These are phyloP conservation scores for Solanum chiquidenum DNA, from an alignment of 257 asterid genomes.

Conservation along the genomic window DNA sequence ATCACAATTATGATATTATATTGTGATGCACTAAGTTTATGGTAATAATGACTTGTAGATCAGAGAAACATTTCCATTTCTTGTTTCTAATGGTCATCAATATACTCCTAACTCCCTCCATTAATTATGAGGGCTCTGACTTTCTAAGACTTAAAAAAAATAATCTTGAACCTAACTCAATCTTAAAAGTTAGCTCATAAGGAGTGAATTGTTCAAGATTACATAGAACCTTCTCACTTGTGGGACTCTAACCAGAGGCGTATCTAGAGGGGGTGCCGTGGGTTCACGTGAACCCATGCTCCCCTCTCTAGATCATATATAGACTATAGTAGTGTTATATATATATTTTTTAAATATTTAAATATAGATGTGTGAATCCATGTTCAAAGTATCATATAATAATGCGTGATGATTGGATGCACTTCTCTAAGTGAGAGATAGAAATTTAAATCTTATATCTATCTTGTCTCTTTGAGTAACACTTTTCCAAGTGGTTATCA, in stretches of 20 bases:
- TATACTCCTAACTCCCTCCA: neutral
- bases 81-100: neutral
- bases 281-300: too few relatives aligned
- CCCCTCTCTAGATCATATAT: too few relatives aligned
- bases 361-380: too few relatives aligned
- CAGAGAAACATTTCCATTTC: neutral
- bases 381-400: too few relatives aligned
- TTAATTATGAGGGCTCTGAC: neutral
- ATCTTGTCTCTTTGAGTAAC: too few relatives aligned
- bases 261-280: too few relatives aligned
- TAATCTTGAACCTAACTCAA: neutral
- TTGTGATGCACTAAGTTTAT: neutral
- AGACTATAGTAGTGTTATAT: too few relatives aligned
- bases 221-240: neutral
- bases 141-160: neutral
- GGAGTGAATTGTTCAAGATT: neutral
- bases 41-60: neutral
- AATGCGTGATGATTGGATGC: too few relatives aligned
- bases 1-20: neutral
- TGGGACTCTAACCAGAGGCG: neutral
- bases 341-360: too few relatives aligned
- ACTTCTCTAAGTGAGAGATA: too few relatives aligned
- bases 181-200: neutral
- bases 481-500: too few relatives aligned
- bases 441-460: too few relatives aligned